Conservation (phyloP, 140 eudicot species). For the Stevia rebaudiana region DNA sequence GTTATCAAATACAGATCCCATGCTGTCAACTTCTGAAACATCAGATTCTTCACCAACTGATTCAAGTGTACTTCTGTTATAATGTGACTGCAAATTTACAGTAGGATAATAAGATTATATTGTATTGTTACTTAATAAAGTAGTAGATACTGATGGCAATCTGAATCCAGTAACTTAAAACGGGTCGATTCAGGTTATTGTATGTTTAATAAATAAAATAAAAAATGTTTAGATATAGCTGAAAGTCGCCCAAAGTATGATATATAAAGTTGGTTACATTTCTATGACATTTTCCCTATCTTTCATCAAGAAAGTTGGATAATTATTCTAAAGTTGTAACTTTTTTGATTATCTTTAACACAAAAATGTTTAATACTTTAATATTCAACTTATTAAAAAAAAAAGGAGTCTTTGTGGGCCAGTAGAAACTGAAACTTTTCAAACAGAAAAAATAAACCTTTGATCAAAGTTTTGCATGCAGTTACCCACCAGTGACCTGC, state of each 20-base stretch:
- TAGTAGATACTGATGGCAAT: not conserved
- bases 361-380: not conserved
- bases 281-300: too few species aligned
- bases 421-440: not conserved
- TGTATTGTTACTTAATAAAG: not conserved
- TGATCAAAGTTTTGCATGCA: not conserved
- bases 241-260: not conserved
- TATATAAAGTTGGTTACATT: too few species aligned
- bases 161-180: not conserved
- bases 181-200: not conserved
- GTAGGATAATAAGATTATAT: constrained; percentile 7
- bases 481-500: not conserved
- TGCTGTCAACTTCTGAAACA: constrained; percentile 29
- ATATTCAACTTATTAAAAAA: not conserved
- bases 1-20: constrained; percentile 30
- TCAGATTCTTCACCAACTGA: constrained; percentile 29
- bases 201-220: not conserved
- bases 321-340: not conserved
- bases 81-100: constrained; percentile 42
- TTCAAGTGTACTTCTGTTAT: constrained; percentile 34
- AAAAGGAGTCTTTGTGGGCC: not conserved
- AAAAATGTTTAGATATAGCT: not conserved
- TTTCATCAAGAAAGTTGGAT: not conserved
- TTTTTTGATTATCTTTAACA: not conserved
- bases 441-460: not conserved